Evolutionary conservation across 2,329 filamentous ascomycete species (phyloP), one percentile per base, ranked within the genome.

Genomic region (Scedosporium boydii): DNA sequence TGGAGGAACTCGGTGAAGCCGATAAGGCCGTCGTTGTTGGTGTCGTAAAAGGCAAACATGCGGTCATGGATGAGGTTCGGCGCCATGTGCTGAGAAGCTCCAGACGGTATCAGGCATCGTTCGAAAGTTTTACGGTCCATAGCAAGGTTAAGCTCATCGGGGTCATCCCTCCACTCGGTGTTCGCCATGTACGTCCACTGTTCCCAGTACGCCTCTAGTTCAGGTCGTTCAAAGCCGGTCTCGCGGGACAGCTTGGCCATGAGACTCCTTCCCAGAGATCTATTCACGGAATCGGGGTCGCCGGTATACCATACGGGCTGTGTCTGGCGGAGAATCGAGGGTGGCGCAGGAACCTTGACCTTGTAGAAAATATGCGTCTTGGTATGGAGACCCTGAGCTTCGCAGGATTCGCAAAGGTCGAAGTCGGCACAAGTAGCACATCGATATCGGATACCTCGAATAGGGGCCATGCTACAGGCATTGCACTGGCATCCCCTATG

Each of bases 361-460:
- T 98, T 98, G 81, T 96, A 96, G 75, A 99, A 98, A 56, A 98
- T 85, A 74, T 99, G 95, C 1, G 92, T 96, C 73, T 93, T 96
- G 70, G 84, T 86, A 71, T 96, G 93, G 1, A 87, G 76, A 23
- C 85, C 84, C 68, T 87, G 85, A 4, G 90, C 85, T 76, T 99
- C 93, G 76, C 95, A 99, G 6, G 87, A 87, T 71, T 97, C 92
- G 77, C 95, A 99, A 2, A 99, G 84, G 72, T 99, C 95, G 71
- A 92, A 98, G 74, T 99, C 93, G 66, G 90, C 86, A 72, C 95
- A 99, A 76, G 99, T 98, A 68, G 92, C 88, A 75, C 95, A 99
- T 64, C 93, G 89, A 77, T 96, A 99, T 63, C 95, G 86, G 64
- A 96, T 89, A 16, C 95, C 95, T 60, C 91, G 88, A 65, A 99